Conservation (phyloP, 2,329 filamentous ascomycete species). For the Penicillium sp. region DNA sequence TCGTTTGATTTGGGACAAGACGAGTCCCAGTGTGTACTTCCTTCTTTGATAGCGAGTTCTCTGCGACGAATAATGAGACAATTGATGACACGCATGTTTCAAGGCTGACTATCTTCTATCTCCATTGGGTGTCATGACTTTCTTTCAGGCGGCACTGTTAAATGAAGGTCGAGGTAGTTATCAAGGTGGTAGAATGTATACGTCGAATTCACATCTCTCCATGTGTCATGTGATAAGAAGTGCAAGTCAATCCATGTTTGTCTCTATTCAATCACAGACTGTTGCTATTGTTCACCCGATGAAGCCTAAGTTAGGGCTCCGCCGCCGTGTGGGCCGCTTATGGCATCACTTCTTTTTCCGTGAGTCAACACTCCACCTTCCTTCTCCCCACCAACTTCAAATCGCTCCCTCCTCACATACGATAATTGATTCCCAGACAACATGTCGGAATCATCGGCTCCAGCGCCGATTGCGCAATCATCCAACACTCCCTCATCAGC, state of each 20-base stretch:
- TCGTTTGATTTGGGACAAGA: conserved; percentile 15
- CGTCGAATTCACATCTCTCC: neutral
- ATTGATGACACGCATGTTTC: conserved; percentile 19
- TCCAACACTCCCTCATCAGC: conserved; percentile 17
- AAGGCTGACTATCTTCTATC: conserved; percentile 2
- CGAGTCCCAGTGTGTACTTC: conserved; percentile 6
- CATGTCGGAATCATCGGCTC: conserved; percentile 29
- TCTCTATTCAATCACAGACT: neutral
- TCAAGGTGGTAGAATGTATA: neutral
- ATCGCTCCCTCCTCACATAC: conserved; percentile 20
- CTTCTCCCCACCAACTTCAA: conserved; percentile 30
- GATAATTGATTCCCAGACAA: conserved; percentile 19
- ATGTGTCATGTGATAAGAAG: neutral
- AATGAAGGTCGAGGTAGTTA: neutral
- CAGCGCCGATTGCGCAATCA: conserved; percentile 18
- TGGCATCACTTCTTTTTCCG: conserved; percentile 34
- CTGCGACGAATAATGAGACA: conserved; percentile 25
- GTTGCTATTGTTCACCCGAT: neutral
- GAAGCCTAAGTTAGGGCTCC: conserved; percentile 26
- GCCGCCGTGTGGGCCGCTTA: conserved; percentile 28
- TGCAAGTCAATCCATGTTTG: neutral
- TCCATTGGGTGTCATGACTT: conserved; percentile 2
- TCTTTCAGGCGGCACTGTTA: conserved; percentile 6
- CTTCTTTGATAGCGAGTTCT: conserved; percentile 20
- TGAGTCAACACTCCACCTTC: conserved; percentile 30